phyloP scores from a whole-genome alignment of 2,329 filamentous ascomycete species.

The Alternaria ethzedia region DNA sequence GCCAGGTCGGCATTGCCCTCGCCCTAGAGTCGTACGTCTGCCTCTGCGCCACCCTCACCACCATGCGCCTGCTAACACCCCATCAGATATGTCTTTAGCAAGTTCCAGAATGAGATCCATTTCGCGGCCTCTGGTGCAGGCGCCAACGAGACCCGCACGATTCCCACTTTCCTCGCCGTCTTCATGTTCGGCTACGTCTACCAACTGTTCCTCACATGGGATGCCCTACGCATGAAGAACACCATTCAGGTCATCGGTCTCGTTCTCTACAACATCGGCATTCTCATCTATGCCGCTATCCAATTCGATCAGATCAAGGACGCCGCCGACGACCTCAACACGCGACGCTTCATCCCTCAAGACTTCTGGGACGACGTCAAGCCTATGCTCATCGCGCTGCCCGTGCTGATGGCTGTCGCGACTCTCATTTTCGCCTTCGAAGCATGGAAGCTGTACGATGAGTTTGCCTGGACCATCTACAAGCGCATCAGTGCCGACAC shows the following conservation, averaged over 20 bases:
- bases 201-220: constrained; percentile 86
- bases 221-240: constrained; percentile 92
- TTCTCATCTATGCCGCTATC: constrained; percentile 90
- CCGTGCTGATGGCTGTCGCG: constrained; percentile 78
- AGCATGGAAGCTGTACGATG: constrained; percentile 95
- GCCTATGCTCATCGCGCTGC: constrained; percentile 84
- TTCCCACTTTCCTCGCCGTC: constrained; percentile 92
- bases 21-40: constrained; percentile 81
- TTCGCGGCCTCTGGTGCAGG: constrained; percentile 47
- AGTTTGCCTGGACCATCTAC: constrained; percentile 99
- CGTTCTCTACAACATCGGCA: constrained; percentile 87
- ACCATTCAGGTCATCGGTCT: constrained; percentile 98
- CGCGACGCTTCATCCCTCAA: constrained; percentile 53
- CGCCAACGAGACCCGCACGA: constrained; percentile 63
- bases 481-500: constrained; percentile 98
- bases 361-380: constrained; percentile 73
- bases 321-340: constrained; percentile 66
- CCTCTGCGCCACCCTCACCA: background rate
- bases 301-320: constrained; percentile 89
- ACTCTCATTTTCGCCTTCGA: constrained; percentile 76
- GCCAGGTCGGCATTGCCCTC: constrained; percentile 82
- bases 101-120: constrained; percentile 72
- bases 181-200: constrained; percentile 99
- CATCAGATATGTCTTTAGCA: constrained; percentile 82
- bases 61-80: constrained; percentile 14